A percentile compares a stretch with the other conserved stretches of the same genome.
phyloP scores from a whole-genome alignment of 179 eudicot genomes.

The Kewa caespitosa region DNA sequence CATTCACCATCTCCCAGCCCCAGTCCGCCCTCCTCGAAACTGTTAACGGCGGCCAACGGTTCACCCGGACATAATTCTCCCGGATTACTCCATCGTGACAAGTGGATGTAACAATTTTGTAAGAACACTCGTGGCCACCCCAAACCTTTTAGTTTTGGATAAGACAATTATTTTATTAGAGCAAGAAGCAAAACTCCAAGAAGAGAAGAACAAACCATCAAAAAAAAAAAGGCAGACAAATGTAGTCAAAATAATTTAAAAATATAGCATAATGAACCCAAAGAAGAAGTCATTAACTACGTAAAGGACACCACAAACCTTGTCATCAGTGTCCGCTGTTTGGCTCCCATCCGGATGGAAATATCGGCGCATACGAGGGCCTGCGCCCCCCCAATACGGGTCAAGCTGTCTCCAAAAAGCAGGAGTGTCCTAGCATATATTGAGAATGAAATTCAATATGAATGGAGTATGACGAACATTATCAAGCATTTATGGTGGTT shows the following conservation, averaged over 20 bases:
- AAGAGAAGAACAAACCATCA: too few species aligned
- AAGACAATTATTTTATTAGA: too few species aligned
- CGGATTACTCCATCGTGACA: constrained; percentile 48
- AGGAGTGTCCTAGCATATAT: constrained; percentile 69
- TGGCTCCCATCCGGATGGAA: constrained; percentile 82
- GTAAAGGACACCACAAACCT: constrained; percentile 96
- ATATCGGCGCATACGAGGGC: constrained; percentile 64
- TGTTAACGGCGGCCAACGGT: constrained; percentile 67
- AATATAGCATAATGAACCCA: too few species aligned
- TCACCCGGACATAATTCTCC: constrained; percentile 79
- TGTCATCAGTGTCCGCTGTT: constrained; percentile 71
- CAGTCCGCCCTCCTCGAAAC: constrained; percentile 70
- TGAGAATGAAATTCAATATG: neutral
- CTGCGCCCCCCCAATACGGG: constrained; percentile 67
- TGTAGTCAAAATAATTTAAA: too few species aligned
- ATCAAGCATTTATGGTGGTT: too few species aligned
- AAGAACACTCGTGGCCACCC: constrained; percentile 87
- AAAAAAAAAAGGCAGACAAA: too few species aligned
- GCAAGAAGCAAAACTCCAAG: too few species aligned
- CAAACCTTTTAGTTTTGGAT: too few species aligned
- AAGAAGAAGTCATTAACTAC: too few species aligned
- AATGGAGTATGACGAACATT: too few species aligned
- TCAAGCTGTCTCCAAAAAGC: constrained; percentile 76
- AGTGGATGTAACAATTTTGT: constrained; percentile 54
- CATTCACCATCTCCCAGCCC: constrained; percentile 84